Base-by-base conservation (phyloP, 2,329 filamentous ascomycete genomes). In the Penicillium expansum region DNA sequence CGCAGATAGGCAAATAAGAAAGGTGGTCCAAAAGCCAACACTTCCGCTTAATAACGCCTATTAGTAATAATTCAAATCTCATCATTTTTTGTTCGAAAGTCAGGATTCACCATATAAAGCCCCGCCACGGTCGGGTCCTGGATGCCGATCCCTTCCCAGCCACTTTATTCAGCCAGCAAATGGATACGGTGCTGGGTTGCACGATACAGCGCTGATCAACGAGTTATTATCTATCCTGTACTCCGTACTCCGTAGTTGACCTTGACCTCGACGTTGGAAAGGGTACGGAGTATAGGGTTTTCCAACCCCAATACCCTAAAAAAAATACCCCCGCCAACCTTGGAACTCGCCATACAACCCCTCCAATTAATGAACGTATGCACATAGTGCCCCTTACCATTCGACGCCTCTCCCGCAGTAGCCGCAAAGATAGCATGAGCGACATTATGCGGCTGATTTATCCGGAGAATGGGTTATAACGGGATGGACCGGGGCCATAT, bases 131-230 rank as follows among this genome's bases (percentile, higher is more conserved):
- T 30, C 33, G 57, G 18, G 58, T 67, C 29, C 54, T 62, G 3
- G 59, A 30, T 67, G 32, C 59, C 63, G 11, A 56, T n/a, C n/a
- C 49, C 60, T 11, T 63, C 58, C 37, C 64, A 67, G 49, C 54
- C 64, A 22, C 52, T 66, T n/a, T 62, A 63, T 44, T 56, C 56
- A 4, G 57, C 61, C 8, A 64, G 52, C 48, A 63, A 67, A 22
- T 27, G 60, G 20, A 14, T 5, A 48, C 56, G 0, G 62, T 62
- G 2, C 43, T 65, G 14, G 58, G 62, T 1, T 59, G 11, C 62
- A 63, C 7, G 61, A 59, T 24, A 63, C 56, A 1, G 52, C 60
- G 1, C 39, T 50, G 35, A 65, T 59, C 7, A 43, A 49, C 5
- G 61, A 63, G 20, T 61, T 6, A n/a, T n/a, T n/a, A n/a, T n/a